Percentiles rank a stretch among this genome's conserved stretches.
These are phyloP conservation scores for Marasmius fiardii DNA, from an alignment of 1,284 basidiomycete genomes.

Conservation along the genomic window DNA sequence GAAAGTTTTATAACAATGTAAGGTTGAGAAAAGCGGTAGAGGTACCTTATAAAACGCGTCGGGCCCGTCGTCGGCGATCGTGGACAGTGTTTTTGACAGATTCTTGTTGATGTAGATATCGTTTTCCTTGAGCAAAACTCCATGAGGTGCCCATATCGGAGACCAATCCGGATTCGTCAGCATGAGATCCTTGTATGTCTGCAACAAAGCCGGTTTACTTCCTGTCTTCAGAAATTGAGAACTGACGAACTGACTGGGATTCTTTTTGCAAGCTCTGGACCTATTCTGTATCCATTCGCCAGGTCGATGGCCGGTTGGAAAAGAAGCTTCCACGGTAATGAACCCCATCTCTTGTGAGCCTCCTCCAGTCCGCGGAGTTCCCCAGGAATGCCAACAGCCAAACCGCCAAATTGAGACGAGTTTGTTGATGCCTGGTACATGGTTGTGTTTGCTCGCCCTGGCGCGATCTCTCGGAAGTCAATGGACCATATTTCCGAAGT, in stretches of 20 bases:
- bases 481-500: constrained; percentile 69
- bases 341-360: constrained; percentile 79
- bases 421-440: constrained; percentile 67
- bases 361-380: constrained; percentile 83
- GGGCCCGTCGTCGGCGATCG: constrained; percentile 66
- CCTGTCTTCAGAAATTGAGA: constrained; percentile 3
- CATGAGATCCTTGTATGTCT: constrained; percentile 64
- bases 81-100: constrained; percentile 63
- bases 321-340: constrained; percentile 72
- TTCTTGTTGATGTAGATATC: constrained; percentile 70
- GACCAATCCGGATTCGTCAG: constrained; percentile 76
- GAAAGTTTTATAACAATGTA: constrained; percentile 10
- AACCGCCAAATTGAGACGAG: constrained; percentile 68
- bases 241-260: constrained; percentile 51
- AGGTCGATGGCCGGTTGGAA: constrained; percentile 78
- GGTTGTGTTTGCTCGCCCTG: constrained; percentile 62
- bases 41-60: constrained; percentile 73
- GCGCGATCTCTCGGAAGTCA: constrained; percentile 89
- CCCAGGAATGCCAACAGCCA: constrained; percentile 83
- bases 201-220: constrained; percentile 13
- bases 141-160: constrained; percentile 77
- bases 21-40: constrained; percentile 15
- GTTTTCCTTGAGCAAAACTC: constrained; percentile 68
- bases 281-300: constrained; percentile 20
- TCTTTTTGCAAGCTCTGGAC: constrained; percentile 37